Evolutionary conservation across 139 green algal species (phyloP), one percentile per base, ranked within the genome.

Genomic region (Spirogloea muscicola): DNA sequence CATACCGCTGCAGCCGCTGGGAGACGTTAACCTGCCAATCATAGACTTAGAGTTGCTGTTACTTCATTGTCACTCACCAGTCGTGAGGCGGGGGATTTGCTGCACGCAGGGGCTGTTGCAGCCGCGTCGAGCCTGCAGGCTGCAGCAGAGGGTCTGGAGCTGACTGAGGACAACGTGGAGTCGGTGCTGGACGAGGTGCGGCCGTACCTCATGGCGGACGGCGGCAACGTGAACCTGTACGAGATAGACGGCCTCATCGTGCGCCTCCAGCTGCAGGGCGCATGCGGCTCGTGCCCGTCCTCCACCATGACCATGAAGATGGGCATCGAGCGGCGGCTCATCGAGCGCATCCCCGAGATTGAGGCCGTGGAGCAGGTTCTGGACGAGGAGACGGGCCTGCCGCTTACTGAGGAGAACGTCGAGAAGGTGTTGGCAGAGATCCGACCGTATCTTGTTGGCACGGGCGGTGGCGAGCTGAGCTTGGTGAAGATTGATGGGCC

Each of bases 81-180:
- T n/a, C n/a, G n/a, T 70, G 93, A 97, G 61, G 92, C 97, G 27
- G 88, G 96, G 82, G 90, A 98, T 76, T 57, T 97, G 2, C 84
- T 85, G 55, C 91, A 96, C 36, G 91, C 96, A 73, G 71, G 84
- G 31, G 43, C 71, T 40, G 94, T 93, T 2, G 43, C 97, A 63
- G 88, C 95, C 44, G 81, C 97, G 2, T 97, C 84, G 16, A 39
- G 82, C 1, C 88, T 67, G 40, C 80, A 84, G 49, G 51, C 81
- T 25, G 79, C 80, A 37, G n/a, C 61, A 10, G 65, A 94, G 25
- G 87, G 68, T 0, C 64, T 97, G 64, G 92, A 96, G 71, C 86
- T 99, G 27, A 98, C 92, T n/a, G 88, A 93, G 59, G 92, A 96
- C 31, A 99, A 97, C 61, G 91, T 99, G 25, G 94, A 99, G 80